Conservation (phyloP, 495 filamentous ascomycete species). For the Penicillium paxilli region DNA sequence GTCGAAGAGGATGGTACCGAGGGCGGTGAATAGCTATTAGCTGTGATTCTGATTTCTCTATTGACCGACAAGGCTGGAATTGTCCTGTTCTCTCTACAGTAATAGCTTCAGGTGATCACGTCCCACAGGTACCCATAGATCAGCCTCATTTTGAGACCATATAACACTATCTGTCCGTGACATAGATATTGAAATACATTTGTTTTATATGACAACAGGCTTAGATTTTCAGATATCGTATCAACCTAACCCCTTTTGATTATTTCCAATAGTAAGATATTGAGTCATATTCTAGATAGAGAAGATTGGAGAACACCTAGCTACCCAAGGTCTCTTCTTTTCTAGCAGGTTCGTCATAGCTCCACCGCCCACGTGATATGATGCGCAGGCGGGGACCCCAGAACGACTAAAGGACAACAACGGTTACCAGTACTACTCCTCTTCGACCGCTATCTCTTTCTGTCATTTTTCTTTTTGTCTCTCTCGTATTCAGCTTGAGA, state of each 20-base stretch:
- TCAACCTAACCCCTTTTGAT: no score
- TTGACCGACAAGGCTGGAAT: conserved; percentile 3
- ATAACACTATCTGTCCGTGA: no score
- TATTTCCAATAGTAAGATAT: no score
- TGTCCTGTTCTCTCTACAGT: background rate
- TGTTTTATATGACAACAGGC: no score
- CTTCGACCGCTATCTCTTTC: no score
- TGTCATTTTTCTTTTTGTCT: no score
- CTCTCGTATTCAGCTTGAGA: background rate
- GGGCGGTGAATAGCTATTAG: background rate
- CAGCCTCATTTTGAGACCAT: no score
- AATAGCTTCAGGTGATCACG: background rate
- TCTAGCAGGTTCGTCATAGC: conserved; percentile 31
- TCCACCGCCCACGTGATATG: conserved; percentile 40
- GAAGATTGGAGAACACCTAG: background rate
- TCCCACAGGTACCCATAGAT: background rate
- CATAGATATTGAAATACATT: no score
- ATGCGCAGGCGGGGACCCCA: conserved; percentile 32
- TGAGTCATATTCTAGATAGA: no score
- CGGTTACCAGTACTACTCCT: background rate
- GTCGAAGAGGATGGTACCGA: background rate
- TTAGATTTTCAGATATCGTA: no score
- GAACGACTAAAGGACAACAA: conserved; percentile 31
- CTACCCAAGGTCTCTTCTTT: background rate
- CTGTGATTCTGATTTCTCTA: background rate